Base-by-base conservation (phyloP, 768 basidiomycete species). In the Zangia roseola region DNA sequence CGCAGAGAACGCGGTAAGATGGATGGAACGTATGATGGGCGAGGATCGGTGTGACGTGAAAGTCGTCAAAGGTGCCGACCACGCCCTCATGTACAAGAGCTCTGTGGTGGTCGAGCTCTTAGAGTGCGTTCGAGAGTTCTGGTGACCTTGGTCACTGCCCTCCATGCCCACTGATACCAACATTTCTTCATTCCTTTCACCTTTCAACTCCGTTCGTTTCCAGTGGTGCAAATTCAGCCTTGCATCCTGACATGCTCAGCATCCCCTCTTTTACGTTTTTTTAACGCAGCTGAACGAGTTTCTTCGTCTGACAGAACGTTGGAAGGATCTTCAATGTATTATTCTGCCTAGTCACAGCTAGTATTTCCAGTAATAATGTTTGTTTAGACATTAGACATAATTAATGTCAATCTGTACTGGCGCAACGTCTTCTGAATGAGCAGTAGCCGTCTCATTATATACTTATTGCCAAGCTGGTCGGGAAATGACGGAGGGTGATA, bases 71-170 rank as follows among this genome's bases (percentile, higher is more conserved):
- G 90, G 90, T 31, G 94, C 91, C 17, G 93, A 93, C 57, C 95
- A 99, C 68, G 86, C 84, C 42, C 74, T 99, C 45, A 92, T 99
- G 91, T 97, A 93, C 69, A 86, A 85, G 64, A 88, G 87, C 64
- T 78, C 79, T 48, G 88, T 93, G 26, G 88, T 94, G 44, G 82
- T 94, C 23, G 91, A 94, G 55, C 88, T 89, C 28, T 69, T 94
- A 37, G 91, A 94, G 67, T 75, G 77, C 51, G 69, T 88, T 34
- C 70, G 80, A 50, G 76, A 80, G 45, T 80, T 73, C 50, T 84
- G 83, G 83, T 68, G 54, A 70, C 50, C 19, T 40, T 23, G 24
- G 40, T 38, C 34, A 44, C 36, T 43, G 33, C 17, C 36, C 34
- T 10, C 37, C 33, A 28, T 47, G 41, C 36, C 35, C 26, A 31